These are phyloP conservation scores for Cadophora malorum DNA, from an alignment of 2,329 filamentous ascomycete species.

Conservation along the genomic window DNA sequence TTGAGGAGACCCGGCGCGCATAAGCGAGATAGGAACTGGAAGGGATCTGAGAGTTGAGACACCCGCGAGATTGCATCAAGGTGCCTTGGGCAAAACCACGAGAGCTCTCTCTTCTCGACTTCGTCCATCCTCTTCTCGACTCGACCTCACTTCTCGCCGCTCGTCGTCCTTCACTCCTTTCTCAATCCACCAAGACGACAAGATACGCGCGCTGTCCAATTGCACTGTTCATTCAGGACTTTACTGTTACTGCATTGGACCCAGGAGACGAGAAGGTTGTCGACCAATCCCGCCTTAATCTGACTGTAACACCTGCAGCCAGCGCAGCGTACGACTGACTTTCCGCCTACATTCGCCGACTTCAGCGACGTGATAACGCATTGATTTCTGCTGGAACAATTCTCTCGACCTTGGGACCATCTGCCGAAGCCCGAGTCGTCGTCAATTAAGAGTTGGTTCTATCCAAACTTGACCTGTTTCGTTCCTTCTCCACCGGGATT, in stretches of 20 bases:
- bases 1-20: neutral
- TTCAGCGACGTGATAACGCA: neutral
- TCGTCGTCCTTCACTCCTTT: neutral
- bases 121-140: neutral
- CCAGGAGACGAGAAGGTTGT: neutral
- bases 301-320: slow-evolving; percentile 7
- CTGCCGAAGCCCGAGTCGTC: slow-evolving; percentile 20
- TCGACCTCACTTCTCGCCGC: slow-evolving; percentile 3
- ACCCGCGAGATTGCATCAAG: slow-evolving; percentile 26
- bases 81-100: slow-evolving; percentile 22
- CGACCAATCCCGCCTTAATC: slow-evolving; percentile 14
- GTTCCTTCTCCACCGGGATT: slow-evolving; percentile 26
- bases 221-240: slow-evolving; percentile 27
- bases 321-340: neutral
- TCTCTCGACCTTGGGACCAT: slow-evolving; percentile 1
- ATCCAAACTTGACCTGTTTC: slow-evolving; percentile 23
- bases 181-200: slow-evolving; percentile 17
- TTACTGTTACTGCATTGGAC: slow-evolving; percentile 28
- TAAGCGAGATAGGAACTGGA: slow-evolving; percentile 30
- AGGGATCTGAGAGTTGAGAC: slow-evolving; percentile 24
- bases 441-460: slow-evolving; percentile 14
- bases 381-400: slow-evolving; percentile 16
- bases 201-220: slow-evolving; percentile 21
- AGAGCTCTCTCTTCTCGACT: slow-evolving; percentile 13
- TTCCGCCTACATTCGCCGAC: slow-evolving; percentile 10